Conservation (phyloP, 2,329 filamentous ascomycete genomes). For the Talaromyces sp. region DNA sequence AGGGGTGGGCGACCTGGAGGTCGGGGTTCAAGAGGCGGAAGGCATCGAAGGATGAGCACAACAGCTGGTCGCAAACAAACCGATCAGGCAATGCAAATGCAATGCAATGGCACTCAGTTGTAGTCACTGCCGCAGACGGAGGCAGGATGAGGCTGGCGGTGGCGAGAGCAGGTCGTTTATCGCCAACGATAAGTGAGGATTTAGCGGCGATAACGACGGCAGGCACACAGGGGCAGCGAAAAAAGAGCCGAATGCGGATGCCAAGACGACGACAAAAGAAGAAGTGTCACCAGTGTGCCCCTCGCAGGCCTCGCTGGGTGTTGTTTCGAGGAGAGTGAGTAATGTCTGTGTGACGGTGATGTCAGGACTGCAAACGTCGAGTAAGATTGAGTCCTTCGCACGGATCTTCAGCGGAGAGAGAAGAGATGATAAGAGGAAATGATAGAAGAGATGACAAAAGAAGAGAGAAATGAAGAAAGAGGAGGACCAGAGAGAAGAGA, state of each 20-base stretch:
- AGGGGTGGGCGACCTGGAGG: constrained; percentile 15
- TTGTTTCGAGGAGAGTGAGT: not conserved
- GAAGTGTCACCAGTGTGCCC: not conserved
- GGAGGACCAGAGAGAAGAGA: too few species aligned
- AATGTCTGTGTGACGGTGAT: not conserved
- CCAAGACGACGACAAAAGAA: not conserved
- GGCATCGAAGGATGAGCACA: constrained; percentile 5
- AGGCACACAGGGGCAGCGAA: not conserved
- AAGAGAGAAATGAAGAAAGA: not conserved
- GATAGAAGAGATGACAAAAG: not conserved
- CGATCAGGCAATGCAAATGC: not conserved
- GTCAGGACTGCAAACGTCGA: not conserved
- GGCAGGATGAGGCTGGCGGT: not conserved
- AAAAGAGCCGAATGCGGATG: not conserved
- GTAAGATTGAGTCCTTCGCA: not conserved
- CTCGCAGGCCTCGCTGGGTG: too few species aligned
- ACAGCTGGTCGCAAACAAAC: not conserved
- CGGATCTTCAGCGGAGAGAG: not conserved
- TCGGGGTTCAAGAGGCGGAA: constrained; percentile 14
- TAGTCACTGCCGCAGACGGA: not conserved
- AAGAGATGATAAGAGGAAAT: not conserved
- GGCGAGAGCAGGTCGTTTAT: not conserved
- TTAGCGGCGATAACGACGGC: not conserved
- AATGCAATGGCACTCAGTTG: not conserved
- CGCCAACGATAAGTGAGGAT: not conserved